Percentiles rank a stretch among this genome's conserved stretches.
Evolutionary conservation across 176 grass and related monocot species (phyloP).

Genomic region (Triticum urartu): DNA sequence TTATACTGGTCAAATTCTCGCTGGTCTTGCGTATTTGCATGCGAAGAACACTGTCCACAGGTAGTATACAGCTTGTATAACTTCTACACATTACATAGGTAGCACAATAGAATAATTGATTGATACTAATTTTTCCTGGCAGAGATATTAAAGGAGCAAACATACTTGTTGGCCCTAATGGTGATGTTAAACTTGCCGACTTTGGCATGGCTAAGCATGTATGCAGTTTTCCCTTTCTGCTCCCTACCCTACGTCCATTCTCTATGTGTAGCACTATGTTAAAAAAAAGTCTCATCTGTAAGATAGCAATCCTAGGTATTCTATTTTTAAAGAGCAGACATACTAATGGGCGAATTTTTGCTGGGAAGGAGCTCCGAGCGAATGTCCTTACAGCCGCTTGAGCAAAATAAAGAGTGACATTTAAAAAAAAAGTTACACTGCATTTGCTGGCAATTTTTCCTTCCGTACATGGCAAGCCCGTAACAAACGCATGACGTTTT

Average conservation of each 20-base stretch:
- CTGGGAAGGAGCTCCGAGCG: no score
- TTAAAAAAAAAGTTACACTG: no score
- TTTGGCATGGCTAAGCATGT: slow-evolving; percentile 99
- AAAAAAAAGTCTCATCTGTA: neutral
- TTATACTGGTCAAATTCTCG: slow-evolving; percentile 90
- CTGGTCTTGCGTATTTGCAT: slow-evolving; percentile 90
- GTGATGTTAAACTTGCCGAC: slow-evolving; percentile 97
- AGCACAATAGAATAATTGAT: slow-evolving; percentile 10
- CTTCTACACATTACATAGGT: slow-evolving; percentile 18
- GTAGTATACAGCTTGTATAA: slow-evolving; percentile 39
- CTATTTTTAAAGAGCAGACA: neutral
- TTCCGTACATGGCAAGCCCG: no score
- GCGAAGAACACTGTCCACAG: slow-evolving; percentile 85
- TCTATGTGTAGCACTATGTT: neutral
- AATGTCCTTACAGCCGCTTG: no score
- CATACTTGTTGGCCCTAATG: slow-evolving; percentile 93
- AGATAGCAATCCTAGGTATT: neutral
- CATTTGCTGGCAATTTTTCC: no score
- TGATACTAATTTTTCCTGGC: slow-evolving; percentile 29
- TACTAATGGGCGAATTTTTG: no score
- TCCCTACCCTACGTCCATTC: neutral
- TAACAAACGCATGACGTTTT: no score
- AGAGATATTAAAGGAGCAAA: slow-evolving; percentile 99
- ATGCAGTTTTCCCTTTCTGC: slow-evolving; percentile 37
- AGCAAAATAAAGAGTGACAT: no score